Conservation (phyloP, 306 rosid genomes). For the Sesbania bispinosa region DNA sequence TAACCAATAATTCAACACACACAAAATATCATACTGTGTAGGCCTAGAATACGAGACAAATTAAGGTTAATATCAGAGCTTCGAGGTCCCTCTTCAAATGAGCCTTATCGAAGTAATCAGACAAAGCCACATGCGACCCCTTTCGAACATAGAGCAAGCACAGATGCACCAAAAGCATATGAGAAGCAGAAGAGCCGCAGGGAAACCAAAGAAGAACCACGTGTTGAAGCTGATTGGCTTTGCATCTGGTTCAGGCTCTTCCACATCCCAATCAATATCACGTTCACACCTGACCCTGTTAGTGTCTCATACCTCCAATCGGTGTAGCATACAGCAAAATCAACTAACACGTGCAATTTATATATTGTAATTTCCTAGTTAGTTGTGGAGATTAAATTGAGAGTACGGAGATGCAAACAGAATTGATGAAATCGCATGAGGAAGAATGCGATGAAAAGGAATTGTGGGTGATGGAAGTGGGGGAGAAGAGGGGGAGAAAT, state of each 20-base stretch:
- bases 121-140: slow-evolving; percentile 47
- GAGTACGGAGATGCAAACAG: no score
- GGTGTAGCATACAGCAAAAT: slow-evolving; percentile 60
- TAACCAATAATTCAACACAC: no score
- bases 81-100: slow-evolving; percentile 74
- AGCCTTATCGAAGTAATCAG: slow-evolving; percentile 57
- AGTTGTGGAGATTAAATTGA: no score
- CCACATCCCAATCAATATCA: slow-evolving; percentile 84
- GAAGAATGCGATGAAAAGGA: no score
- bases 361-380: no score
- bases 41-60: no score
- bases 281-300: slow-evolving; percentile 88
- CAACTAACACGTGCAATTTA: no score
- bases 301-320: slow-evolving; percentile 78
- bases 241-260: slow-evolving; percentile 56
- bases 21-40: no score
- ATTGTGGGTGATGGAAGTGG: no score
- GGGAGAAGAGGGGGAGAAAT: no score
- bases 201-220: slow-evolving; percentile 71
- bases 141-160: slow-evolving; percentile 53
- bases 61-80: no score
- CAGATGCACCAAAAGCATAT: slow-evolving; percentile 55
- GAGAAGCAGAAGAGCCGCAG: slow-evolving; percentile 48
- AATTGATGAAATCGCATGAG: no score
- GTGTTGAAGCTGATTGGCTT: slow-evolving; percentile 66